These are phyloP conservation scores for Jatropha curcas DNA, from an alignment of 345 rosid species.

Conservation along the genomic window DNA sequence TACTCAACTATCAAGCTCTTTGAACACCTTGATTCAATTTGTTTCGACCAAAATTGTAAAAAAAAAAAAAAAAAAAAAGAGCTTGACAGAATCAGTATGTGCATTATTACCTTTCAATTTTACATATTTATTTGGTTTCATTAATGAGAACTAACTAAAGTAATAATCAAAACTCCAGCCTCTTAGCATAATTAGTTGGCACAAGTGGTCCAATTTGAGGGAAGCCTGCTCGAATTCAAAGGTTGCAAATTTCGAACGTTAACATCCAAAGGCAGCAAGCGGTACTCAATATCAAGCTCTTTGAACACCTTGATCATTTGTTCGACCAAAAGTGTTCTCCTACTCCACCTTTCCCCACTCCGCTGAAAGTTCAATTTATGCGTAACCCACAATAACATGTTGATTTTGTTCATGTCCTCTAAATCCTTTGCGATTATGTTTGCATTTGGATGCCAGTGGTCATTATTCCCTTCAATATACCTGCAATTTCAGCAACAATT, in stretches of 20 bases:
- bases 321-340: conserved; percentile 40
- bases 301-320: conserved; percentile 37
- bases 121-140: too few species aligned
- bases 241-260: conserved; percentile 35
- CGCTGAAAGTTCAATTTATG: conserved; percentile 44
- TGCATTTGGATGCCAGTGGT: conserved; percentile 35
- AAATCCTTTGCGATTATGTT: conserved; percentile 31
- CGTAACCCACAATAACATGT: conserved; percentile 17
- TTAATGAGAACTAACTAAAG: too few species aligned
- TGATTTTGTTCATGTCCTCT: conserved; percentile 56
- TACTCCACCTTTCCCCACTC: conserved; percentile 23
- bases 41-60: too few species aligned
- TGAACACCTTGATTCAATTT: too few species aligned
- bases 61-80: too few species aligned
- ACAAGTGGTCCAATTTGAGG: conserved; percentile 39
- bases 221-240: conserved; percentile 27
- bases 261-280: conserved; percentile 44
- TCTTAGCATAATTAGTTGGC: conserved; percentile 8
- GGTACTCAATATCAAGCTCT: conserved; percentile 41
- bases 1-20: too few species aligned
- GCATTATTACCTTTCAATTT: too few species aligned
- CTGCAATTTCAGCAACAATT: conserved; percentile 20
- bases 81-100: too few species aligned
- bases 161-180: background rate
- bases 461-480: conserved; percentile 29